Evolutionary conservation across 768 basidiomycete species (phyloP), one percentile per base, ranked within the genome.

Genomic region (Boletus rex-veris): DNA sequence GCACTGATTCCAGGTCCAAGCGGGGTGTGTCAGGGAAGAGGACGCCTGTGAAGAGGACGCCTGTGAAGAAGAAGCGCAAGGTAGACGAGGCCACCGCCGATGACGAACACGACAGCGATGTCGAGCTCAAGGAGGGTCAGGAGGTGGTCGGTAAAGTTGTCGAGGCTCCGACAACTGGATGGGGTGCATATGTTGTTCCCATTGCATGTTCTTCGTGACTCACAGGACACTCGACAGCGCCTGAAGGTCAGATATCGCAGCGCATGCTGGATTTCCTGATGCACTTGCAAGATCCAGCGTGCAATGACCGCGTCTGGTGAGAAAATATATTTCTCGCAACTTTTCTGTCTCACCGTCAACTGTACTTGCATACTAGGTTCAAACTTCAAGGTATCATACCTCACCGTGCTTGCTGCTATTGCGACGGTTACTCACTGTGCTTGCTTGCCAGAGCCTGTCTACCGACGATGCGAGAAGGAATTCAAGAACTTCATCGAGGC

Each of bases 251-350:
- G 68, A 82, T 97, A 64, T 95, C 93, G 2, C 77, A 84, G 61
- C 95, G 97, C 59, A 91, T 88, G 4, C 69, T 98, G 35, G 73
- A 90, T 63, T 97, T 97, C 66, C 68, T 95, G 51, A 71, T 59
- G 8, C 76, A 86, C 24, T 74, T 97, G 38, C 79, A 79, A 63
- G 81, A 90, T 53, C 87, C 91, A 1, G 77, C 82, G 41, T 85
- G 84, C 64, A 94, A 98, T 57, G 89, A 97, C 66, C 79, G 92
- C 4, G 79, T 86, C 72, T 91, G 92, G 92, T 90, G 52, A 55
- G 78, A 19, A 44, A 5, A 42, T 16, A 16, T 4, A 2, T 43
- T 15, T 1, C 26, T 28, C 11, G 39, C 19, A 38, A 21, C 24
- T 30, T 3, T 15, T 35, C 28, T 35, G 16, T 24, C 49, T 31